Base-by-base conservation (phyloP, 2,329 filamentous ascomycete genomes). In the Emmonsiellopsis sp. region DNA sequence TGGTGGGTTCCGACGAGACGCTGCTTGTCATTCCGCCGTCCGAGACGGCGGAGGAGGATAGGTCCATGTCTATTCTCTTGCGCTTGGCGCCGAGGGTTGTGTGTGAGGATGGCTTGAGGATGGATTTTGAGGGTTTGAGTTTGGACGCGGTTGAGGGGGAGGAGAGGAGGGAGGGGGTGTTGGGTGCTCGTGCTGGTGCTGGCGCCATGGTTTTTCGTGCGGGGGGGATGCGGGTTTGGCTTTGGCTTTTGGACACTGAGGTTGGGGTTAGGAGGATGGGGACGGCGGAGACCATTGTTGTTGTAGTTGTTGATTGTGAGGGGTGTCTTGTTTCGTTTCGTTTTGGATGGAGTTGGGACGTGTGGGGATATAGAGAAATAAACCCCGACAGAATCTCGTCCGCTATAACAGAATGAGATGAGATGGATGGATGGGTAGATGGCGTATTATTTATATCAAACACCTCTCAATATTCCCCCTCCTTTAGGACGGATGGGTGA, bases 31-130 rank as follows among this genome's bases (percentile, higher is more conserved):
- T 44, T n/a, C 7, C 15, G 37, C 7, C 15, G 37, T 67, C 64
- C 13, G 66, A 68, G n/a, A 54, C 58, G 10, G 59, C 56, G 30
- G 67, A 64, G 13, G 45, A 63, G 11, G 62, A 62, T 26, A 70
- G 57, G 51, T 69, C 63, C 50, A 67, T 56, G 16, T 70, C 68
- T 15, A 68, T 62, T 60, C 66, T 65, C 52, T 66, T 71, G 58
- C 70, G 69, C 58, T 73, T 73, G 13, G 62, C 59, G 35, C 64
- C 66, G 6, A 61, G 53, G 2, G 60, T 13, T 7, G 54, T 38
- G 2, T 55, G 56, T 10, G 62, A 54, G 3, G 59, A 44, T 5
- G 56, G 35, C 34, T 59, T 58, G n/a, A 59, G 49, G 40, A 61
- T 54, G n/a, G 57, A 55, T 47, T 70, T 71, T 37, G 69, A 63